A percentile compares a stretch with the other conserved stretches of the same genome.
These are phyloP conservation scores for Rutstroemia sp. DNA, from an alignment of 2,329 filamentous ascomycete species.

Conservation along the genomic window DNA sequence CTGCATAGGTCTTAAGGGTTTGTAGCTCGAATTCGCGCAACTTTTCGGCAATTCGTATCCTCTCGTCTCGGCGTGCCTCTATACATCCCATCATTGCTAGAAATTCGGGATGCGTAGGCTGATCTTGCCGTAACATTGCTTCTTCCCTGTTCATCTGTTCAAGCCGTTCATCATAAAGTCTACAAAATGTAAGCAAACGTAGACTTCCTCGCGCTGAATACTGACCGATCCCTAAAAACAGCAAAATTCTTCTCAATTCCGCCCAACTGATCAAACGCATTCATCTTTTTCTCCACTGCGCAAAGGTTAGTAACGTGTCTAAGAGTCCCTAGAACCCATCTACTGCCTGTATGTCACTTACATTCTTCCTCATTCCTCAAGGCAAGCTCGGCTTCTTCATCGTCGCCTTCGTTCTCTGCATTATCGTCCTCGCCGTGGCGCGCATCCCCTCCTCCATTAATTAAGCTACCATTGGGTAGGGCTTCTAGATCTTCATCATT, in stretches of 20 bases:
- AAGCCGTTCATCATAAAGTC: slow-evolving; percentile 82
- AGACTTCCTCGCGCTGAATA: slow-evolving; percentile 23
- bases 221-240: slow-evolving; percentile 69
- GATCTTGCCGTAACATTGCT: slow-evolving; percentile 49
- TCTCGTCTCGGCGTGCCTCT: slow-evolving; percentile 73
- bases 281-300: slow-evolving; percentile 68
- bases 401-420: slow-evolving; percentile 48
- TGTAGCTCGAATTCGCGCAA: slow-evolving; percentile 68
- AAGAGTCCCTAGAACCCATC: not conserved
- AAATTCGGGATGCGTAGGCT: slow-evolving; percentile 82
- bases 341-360: slow-evolving; percentile 32
- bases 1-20: slow-evolving; percentile 64
- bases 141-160: slow-evolving; percentile 70
- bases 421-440: slow-evolving; percentile 44
- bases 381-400: slow-evolving; percentile 47
- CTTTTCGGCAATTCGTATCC: slow-evolving; percentile 65
- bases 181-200: slow-evolving; percentile 32
- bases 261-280: slow-evolving; percentile 70
- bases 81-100: slow-evolving; percentile 84
- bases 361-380: slow-evolving; percentile 59
- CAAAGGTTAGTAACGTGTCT: slow-evolving; percentile 21
- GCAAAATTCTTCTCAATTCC: slow-evolving; percentile 85
- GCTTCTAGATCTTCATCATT: slow-evolving; percentile 20
- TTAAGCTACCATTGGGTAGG: slow-evolving; percentile 13
- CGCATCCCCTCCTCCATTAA: slow-evolving; percentile 24